Base-by-base conservation (phyloP, 352 stramenopile species). In the Phytophthora sansomeana region DNA sequence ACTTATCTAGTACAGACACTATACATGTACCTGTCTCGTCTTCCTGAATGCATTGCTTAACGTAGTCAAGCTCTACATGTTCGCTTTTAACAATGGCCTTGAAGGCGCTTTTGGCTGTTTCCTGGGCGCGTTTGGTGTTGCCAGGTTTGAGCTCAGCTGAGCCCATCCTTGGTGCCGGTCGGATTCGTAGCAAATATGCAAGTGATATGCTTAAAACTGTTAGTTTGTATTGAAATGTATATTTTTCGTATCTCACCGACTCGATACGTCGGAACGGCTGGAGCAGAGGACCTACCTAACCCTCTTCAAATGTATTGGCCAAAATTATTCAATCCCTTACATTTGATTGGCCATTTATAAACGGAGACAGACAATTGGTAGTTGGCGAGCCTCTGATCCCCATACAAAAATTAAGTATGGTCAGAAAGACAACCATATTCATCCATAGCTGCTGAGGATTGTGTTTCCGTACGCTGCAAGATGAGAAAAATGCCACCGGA, bases 1-100 rank as follows among this genome's bases (percentile, higher is more conserved):
- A 24, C 46, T 24, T 52, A 26, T 52, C 14, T 24, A 52, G 21
- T 39, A 52, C 46, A 52, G 46, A 59, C 28, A 59, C 36, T 42
- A 59, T 21, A 43, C 36, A 43, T 16, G 10, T 43, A 7, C 36
- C 36, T 21, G 36, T 43, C 14, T 5, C 36, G 16, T 38, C 8
- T 16, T 38, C 5, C 9, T 38, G 10, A 38, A 38, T 38, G 33
- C 33, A 38, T 38, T 16, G 33, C 5, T 16, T 38, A 3, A 38
- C 33, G 16, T 38, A n/a, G 33, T 38, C 33, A 13, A 16, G 16
- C 33, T 38, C 33, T 38, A 38, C 33, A 38, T 38, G 13, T 38
- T 38, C 33, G 8, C 7, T 13, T 14, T 38, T 38, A 11, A 38
- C 33, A 16, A 38, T 16, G 9, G 9, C 33, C 1, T 16, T 38